Percentiles rank a stretch among this genome's conserved stretches.
Conservation (phyloP, 108 stramenopile species). For the Cafeteria roenbergensis region DNA sequence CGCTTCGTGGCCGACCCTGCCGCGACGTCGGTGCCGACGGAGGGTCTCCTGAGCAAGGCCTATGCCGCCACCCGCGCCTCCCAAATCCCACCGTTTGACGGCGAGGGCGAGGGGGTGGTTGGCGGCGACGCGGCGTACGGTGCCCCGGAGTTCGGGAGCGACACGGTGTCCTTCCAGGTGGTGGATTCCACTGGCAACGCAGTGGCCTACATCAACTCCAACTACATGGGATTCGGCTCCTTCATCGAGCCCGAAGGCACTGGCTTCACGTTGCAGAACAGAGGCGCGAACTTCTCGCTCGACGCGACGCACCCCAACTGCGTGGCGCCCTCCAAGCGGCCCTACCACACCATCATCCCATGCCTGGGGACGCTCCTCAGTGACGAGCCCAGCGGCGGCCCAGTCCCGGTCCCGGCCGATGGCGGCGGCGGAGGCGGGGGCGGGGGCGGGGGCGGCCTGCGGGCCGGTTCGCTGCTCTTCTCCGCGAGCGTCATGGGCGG, state of each 20-base stretch:
- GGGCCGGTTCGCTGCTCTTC: neutral
- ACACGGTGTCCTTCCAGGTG: constrained; percentile 65
- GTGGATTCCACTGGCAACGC: constrained; percentile 77
- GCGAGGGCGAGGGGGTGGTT: constrained; percentile 6
- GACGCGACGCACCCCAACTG: constrained; percentile 67
- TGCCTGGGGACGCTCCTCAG: constrained; percentile 67
- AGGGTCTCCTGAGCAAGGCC: constrained; percentile 25
- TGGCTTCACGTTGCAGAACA: constrained; percentile 88
- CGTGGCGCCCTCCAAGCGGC: constrained; percentile 62
- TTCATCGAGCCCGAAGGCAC: constrained; percentile 75
- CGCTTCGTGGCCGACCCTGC: constrained; percentile 56
- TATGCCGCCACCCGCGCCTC: constrained; percentile 25
- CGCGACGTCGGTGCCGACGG: constrained; percentile 32
- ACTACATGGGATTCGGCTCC: constrained; percentile 84
- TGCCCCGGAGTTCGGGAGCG: constrained; percentile 19
- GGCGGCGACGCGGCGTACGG: constrained; percentile 7
- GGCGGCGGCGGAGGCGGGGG: no score
- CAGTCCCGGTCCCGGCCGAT: no score
- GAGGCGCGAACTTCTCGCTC: constrained; percentile 68
- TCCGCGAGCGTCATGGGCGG: constrained; percentile 79
- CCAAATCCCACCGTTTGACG: no score
- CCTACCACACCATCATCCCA: constrained; percentile 95
- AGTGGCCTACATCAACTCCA: constrained; percentile 80
- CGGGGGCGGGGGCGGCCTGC: neutral
- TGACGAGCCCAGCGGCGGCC: no score